Evolutionary conservation across 1,139 yeast species (phyloP).

Genomic region (Suhomyces terraborum): DNA sequence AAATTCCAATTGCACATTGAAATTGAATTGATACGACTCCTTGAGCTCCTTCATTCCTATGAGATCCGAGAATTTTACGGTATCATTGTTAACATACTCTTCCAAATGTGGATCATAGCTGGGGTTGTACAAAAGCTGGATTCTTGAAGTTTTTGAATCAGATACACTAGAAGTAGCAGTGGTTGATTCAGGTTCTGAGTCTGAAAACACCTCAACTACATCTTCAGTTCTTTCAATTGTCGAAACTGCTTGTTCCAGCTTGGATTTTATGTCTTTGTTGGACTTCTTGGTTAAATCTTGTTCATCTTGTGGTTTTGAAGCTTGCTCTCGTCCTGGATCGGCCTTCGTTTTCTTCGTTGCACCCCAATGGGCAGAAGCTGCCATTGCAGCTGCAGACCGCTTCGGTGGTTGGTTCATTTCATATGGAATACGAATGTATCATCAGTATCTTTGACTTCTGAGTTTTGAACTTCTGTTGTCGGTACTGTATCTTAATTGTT

Average conservation of each 20-base stretch:
- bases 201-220: background rate
- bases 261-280: too few species aligned
- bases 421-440: background rate
- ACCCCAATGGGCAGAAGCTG: conserved; percentile 33
- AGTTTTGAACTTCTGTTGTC: too few species aligned
- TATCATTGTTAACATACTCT: conserved; percentile 26
- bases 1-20: conserved; percentile 45
- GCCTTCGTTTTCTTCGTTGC: conserved; percentile 4
- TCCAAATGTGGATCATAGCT: conserved; percentile 19
- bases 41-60: conserved; percentile 22
- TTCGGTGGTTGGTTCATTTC: conserved; percentile 7
- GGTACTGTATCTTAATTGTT: too few species aligned
- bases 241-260: too few species aligned
- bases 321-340: background rate
- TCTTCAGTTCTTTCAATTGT: background rate
- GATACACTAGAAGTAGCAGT: conserved; percentile 8
- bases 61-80: conserved; percentile 24
- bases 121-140: conserved; percentile 31
- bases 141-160: conserved; percentile 20
- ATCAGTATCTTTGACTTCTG: background rate
- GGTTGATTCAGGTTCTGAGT: background rate
- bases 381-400: conserved; percentile 28
- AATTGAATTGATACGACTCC: conserved; percentile 53
- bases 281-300: too few species aligned
- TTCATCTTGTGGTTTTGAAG: too few species aligned